Evolutionary conservation across 1,284 basidiomycete species (phyloP), one percentile per base, ranked within the genome.

Genomic region (Ganoderma sp.): DNA sequence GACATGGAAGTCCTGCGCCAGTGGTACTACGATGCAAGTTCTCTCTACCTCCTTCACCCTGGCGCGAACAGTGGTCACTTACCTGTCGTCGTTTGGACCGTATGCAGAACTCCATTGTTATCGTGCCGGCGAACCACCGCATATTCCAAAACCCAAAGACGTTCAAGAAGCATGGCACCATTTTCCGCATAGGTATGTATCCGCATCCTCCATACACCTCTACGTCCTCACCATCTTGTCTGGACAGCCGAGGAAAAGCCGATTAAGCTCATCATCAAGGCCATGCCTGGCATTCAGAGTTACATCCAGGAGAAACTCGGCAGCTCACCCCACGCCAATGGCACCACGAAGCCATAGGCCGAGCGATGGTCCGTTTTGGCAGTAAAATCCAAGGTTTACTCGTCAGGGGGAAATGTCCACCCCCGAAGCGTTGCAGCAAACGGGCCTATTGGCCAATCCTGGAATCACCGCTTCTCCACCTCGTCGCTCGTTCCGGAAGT

Each of bases 21-120:
- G 34, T 94, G 91, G 92, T 94, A 93, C 78, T 80, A 80, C 62
- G 83, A 88, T 77, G 91, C 90, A 73, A 25, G 76, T 66, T 17
- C 8, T 14, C 12, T 28, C 1, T 2, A 64, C 41, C 54, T 19
- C 14, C 32, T 14, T 28, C 25, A 6, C 19, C 41, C 1, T n/a
- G 5, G 32, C 32, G 12, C 39, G 15, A 7, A 7, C 14, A 41
- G 6, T 48, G 34, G 68, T 74, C 45, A 42, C 25, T 56, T 37
- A 64, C 34, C 25, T 37, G 17, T n/a, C 67, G 32, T 48, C 22
- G 12, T 37, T 19, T 34, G 25, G 7, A 54, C 9, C 12, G 15
- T 1, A 37, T 67, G 32, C 59, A 91, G 92, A 84, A 87, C 71
- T 93, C 92, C 0, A 81, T 89, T 54, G 86, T 93, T 19, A 82